phyloP scores from a whole-genome alignment of 108 stramenopile genomes.

The Parietichytrium sp. region DNA sequence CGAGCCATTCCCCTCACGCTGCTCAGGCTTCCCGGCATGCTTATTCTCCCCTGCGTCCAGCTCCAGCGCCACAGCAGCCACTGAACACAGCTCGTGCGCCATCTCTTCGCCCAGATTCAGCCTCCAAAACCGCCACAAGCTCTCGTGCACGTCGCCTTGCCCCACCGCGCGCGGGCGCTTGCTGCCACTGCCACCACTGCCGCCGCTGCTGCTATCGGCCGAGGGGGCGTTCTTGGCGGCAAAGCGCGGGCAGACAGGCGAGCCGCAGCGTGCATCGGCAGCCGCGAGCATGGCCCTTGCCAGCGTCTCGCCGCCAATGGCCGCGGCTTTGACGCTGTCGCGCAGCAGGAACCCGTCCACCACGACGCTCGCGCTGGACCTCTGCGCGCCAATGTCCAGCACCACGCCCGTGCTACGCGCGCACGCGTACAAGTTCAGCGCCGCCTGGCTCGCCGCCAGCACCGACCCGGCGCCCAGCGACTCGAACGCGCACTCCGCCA shows the following conservation, averaged over 20 bases:
- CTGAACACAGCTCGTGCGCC: not conserved
- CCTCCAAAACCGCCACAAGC: slow-evolving; percentile 24
- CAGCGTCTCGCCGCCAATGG: not conserved
- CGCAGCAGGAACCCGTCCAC: slow-evolving; percentile 12
- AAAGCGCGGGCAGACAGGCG: not conserved
- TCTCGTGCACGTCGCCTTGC: too few relatives aligned
- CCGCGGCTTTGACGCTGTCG: not conserved
- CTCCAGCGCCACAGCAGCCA: not conserved
- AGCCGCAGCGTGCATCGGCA: not conserved
- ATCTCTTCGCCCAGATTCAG: not conserved
- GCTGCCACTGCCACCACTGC: too few relatives aligned
- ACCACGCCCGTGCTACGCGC: slow-evolving; percentile 18
- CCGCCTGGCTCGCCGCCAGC: not conserved
- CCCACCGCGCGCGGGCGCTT: too few relatives aligned
- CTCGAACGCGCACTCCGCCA: slow-evolving; percentile 1
- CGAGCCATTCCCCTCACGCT: too few relatives aligned
- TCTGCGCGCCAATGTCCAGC: not conserved
- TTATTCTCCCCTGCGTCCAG: too few relatives aligned
- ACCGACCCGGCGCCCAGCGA: not conserved
- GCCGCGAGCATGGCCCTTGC: not conserved
- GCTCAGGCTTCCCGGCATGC: too few relatives aligned
- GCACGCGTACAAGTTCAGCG: slow-evolving; percentile 13
- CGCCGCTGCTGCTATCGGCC: too few relatives aligned
- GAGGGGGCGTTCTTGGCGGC: not conserved
- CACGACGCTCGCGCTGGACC: not conserved